Evolutionary conservation across 306 rosid genomes (phyloP).

Genomic region (Prosopis cineraria): DNA sequence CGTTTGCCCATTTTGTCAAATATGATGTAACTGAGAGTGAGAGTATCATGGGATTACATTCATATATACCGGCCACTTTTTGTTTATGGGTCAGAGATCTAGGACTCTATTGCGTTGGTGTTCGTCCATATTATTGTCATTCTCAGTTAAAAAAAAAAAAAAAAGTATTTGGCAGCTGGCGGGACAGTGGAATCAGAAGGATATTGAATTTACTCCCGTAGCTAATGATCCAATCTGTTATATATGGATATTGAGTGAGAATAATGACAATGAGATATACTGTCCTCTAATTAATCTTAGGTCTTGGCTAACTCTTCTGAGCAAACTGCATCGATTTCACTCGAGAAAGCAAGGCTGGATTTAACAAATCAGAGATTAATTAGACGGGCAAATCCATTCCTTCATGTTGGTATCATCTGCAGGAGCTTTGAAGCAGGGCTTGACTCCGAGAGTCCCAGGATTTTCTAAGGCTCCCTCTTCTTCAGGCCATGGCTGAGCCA

Average conservation of each 20-base stretch:
- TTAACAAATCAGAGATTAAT: not conserved
- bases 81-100: too few relatives aligned
- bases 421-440: conserved; percentile 44
- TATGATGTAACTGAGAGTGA: too few relatives aligned
- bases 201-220: not conserved
- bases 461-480: not conserved
- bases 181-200: too few relatives aligned
- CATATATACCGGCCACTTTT: too few relatives aligned
- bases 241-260: not conserved
- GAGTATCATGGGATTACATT: too few relatives aligned
- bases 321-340: not conserved
- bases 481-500: conserved; percentile 49
- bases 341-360: not conserved
- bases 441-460: conserved; percentile 25
- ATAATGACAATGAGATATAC: not conserved
- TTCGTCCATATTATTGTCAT: too few relatives aligned
- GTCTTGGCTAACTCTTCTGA: not conserved
- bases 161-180: too few relatives aligned
- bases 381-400: not conserved
- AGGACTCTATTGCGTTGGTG: too few relatives aligned
- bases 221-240: too few relatives aligned
- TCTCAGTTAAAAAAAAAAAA: too few relatives aligned
- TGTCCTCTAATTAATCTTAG: not conserved
- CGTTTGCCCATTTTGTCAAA: too few relatives aligned
- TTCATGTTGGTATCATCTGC: conserved; percentile 6